Base-by-base conservation (phyloP, 1,284 basidiomycete genomes). In the Rhizoctonia solani region DNA sequence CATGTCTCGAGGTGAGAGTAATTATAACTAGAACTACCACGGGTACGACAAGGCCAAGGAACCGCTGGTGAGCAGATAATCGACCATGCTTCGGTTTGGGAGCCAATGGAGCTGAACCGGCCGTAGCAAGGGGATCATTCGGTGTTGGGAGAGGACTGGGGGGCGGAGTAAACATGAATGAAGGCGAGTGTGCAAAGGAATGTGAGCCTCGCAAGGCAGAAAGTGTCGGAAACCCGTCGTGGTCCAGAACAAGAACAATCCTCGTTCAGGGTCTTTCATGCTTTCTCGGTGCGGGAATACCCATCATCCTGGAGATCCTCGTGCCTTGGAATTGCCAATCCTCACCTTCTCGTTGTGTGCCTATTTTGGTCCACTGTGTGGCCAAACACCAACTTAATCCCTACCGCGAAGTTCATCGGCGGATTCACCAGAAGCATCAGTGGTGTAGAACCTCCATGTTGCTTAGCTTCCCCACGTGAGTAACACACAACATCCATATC, bases 111-210 rank as follows among this genome's bases (percentile, higher is more conserved):
- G 46, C 61, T 32, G 52, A 27, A 23, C 34, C 37, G 21, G 27
- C 37, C 29, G 50, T 21, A 21, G 53, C 65, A 8, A 37, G 46
- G 1, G 39, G 46, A 25, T 14, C 65, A 21, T 39, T 46, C 3
- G 55, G 44, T 11, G 46, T 11, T 4, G 68, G 63, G 9, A 69
- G 47, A 1, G 68, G 68, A 37, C 63, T 59, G 41, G 68, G 65
- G 1, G 68, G 68, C 19, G 68, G 68, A 16, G 68, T 66, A 44
- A 69, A 69, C 68, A 69, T 69, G 2, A 32, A 14, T 23, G 41
- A 47, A 23, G 47, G 27, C 29, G 6, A 49, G 29, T 13, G 30
- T 27, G 21, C n/a, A 59, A 59, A 32, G 59, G 53, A 34, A 47
- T 46, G 50, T 14, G 46, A 37, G 21, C 34, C 46, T 52, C 30